Base-by-base conservation (phyloP, 1,284 basidiomycete genomes). In the Cryptococcus sp. region DNA sequence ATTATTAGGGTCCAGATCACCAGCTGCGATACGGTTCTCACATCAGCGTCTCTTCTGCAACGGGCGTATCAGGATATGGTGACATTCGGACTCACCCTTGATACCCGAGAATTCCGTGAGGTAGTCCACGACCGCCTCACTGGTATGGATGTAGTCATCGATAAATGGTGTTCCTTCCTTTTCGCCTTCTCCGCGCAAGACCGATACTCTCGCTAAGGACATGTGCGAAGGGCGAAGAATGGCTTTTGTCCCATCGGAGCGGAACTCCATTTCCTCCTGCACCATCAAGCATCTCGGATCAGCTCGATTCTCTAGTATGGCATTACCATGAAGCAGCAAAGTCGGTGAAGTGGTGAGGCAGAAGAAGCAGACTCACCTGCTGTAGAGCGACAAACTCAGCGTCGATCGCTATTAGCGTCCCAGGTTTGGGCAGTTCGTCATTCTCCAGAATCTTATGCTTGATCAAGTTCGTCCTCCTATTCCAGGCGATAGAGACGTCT, bases 371-470 rank as follows among this genome's bases (percentile, higher is more conserved):
- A 53, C 75, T 44, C 62, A 88, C 89, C 81, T 93, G 89, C 75
- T 98, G 93, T 82, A 99, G 88, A 17, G 89, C 89, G 7, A 99
- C 94, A 74, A 99, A 99, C 75, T 99, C 96, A 2, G 96, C 93
- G 73, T 99, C 96, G 64, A 99, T 98, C 1, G 94, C 87, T 20
- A 99, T 87, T 47, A 96, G 80, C 3, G 89, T 94, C 3, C 93
- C 95, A 11, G 88, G 87, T 56, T 78, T 84, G 0, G 93, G 95
- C 19, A 96, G 77, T 76, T 98, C 95, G n/a, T 88, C 85, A 17
- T 80, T 78, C 2, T 80, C 76, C 27, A 98, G 80, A 40, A 85
- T 82, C 61, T 88, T 84, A 69, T 98, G 94, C 72, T 89, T 90
- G 69, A 95, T 87, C 60, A 84, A 74, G 45, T 73, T 82, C 17